Percentiles rank a stretch among this genome's conserved stretches.
These are phyloP conservation scores for Mollisia scopiformis DNA, from an alignment of 2,329 filamentous ascomycete species.

Conservation along the genomic window DNA sequence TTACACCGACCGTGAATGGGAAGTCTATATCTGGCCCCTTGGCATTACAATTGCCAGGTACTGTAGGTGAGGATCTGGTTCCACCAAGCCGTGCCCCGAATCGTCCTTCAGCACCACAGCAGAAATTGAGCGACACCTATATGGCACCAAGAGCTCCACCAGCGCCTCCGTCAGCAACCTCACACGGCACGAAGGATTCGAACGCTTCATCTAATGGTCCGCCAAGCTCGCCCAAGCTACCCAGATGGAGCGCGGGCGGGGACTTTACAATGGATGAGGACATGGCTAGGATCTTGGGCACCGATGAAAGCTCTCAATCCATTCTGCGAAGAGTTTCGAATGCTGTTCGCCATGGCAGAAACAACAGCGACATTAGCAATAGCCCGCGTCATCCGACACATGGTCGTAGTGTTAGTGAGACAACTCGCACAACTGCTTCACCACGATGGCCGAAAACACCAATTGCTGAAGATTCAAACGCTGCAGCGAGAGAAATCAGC, in stretches of 20 bases:
- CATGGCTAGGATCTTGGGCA: constrained; percentile 82
- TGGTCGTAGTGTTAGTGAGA: constrained; percentile 67
- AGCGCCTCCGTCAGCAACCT: constrained; percentile 23
- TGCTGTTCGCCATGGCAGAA: constrained; percentile 89
- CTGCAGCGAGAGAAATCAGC: constrained; percentile 62
- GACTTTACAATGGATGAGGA: constrained; percentile 97
- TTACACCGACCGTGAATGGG: constrained; percentile 36
- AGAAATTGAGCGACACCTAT: constrained; percentile 40
- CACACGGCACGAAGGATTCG: constrained; percentile 48
- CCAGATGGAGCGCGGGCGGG: constrained; percentile 76
- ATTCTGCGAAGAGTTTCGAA: constrained; percentile 90
- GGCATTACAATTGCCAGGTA: constrained; percentile 23
- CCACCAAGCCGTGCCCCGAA: constrained; percentile 33
- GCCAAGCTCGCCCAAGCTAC: constrained; percentile 64
- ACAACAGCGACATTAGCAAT: constrained; percentile 69
- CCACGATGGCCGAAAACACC: constrained; percentile 72
- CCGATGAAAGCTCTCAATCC: constrained; percentile 76
- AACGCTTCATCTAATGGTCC: constrained; percentile 42
- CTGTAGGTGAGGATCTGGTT: constrained; percentile 28
- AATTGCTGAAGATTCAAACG: constrained; percentile 55
- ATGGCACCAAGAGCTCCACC: constrained; percentile 40
- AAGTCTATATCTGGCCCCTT: constrained; percentile 35
- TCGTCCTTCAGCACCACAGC: constrained; percentile 44
- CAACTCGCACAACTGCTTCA: constrained; percentile 65
- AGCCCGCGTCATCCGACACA: constrained; percentile 51